Evolutionary conservation across 345 rosid genomes (phyloP), one percentile per base, ranked within the genome.

Genomic region (Sapria himalayana): DNA sequence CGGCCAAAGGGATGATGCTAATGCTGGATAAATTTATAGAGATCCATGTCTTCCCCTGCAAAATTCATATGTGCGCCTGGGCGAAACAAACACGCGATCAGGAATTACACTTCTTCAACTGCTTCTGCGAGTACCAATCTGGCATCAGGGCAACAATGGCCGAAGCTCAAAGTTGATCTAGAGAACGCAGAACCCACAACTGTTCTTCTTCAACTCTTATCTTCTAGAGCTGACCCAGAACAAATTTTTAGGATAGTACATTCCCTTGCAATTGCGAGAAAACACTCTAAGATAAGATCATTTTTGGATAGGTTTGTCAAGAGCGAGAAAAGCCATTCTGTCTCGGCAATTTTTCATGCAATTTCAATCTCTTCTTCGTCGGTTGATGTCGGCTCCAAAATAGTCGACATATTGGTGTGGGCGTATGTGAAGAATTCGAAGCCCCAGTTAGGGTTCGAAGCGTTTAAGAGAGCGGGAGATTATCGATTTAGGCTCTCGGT

Each of bases 391-490:
- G 70, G 50, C 43, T 81, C 74, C 20, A 61, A 75, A 39, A 37
- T 72, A 13, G 74, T 50, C 46, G 89, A 78, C 55, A 76, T 73
- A 80, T 43, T 81, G 67, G 64, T 72, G 13, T 58, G 64, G 53
- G 72, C 81, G 4, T 75, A 59, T 58, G 77, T 52, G 36, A 61
- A 51, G 22, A 73, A 68, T 12, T 25, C 50, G 67, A 75, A 67
- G 48, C 21, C 50, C 16, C 61, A 50, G 19, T 52, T 47, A 45
- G 92, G 62, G 7, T 56, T 75, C 3, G 81, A 78, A 58, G 84
- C 81, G 14, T 85, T 85, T 59, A 71, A 50, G 64, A 71, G 94
- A 1, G 65, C 92, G 18, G 76, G 85, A 19, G 77, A 73, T 54
- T 73, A 81, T 35, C 79, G 74, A 37, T 68, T 54, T 55, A 78